Evolutionary conservation across 192 early-diverging fungal genomes (phyloP).

Genomic region (Pilaira anomala): DNA sequence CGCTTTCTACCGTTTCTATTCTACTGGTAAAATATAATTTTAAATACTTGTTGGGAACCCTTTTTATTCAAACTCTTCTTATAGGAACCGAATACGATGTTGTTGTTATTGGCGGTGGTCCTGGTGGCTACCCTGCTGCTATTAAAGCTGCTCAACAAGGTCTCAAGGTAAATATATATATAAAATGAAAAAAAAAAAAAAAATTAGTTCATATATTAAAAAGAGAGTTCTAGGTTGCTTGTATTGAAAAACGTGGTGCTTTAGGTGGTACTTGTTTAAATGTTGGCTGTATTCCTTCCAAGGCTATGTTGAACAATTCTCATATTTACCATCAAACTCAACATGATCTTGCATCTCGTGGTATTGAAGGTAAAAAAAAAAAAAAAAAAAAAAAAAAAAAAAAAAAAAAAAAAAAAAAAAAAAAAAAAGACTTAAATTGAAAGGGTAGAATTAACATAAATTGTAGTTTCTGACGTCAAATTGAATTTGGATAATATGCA

Average conservation of each 20-base stretch:
- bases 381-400: too few relatives aligned
- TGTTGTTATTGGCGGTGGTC: conserved; percentile 91
- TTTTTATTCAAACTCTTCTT: not conserved
- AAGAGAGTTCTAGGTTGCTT: conserved; percentile 72
- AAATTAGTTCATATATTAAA: not conserved
- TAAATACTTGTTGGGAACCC: not conserved
- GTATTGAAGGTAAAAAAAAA: conserved; percentile 72
- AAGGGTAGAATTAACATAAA: too few relatives aligned
- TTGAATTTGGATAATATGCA: conserved; percentile 87
- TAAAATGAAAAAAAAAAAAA: not conserved
- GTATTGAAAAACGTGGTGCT: conserved; percentile 92
- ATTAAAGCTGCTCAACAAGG: conserved; percentile 98
- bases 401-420: too few relatives aligned
- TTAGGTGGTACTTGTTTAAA: conserved; percentile 99
- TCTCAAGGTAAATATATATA: conserved; percentile 69
- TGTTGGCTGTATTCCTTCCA: conserved; percentile 99
- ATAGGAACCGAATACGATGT: conserved; percentile 64
- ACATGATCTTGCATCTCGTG: conserved; percentile 89
- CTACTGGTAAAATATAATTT: conserved; percentile 27
- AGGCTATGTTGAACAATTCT: conserved; percentile 98
- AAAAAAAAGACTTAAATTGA: too few relatives aligned
- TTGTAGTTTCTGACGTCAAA: conserved; percentile 71
- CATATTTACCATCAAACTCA: conserved; percentile 93
- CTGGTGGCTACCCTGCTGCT: conserved; percentile 97
- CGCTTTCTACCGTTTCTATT: conserved; percentile 38